Evolutionary conservation across 2,329 filamentous ascomycete genomes (phyloP).

Genomic region (Emericellopsis atlantica): DNA sequence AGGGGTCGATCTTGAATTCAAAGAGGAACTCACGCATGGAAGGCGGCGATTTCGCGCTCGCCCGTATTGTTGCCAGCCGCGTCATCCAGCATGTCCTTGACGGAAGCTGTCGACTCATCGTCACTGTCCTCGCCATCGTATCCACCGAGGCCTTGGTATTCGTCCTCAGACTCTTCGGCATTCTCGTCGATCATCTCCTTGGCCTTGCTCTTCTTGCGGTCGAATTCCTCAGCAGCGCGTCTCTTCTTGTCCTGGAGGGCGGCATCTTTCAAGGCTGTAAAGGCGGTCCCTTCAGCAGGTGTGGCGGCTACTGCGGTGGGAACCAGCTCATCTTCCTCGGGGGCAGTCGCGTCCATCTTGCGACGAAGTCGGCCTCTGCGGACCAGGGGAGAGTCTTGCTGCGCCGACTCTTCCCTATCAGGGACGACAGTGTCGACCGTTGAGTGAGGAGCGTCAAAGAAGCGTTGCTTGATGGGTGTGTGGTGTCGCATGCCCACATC

Average conservation of each 20-base stretch:
- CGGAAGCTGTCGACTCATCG: slow-evolving; percentile 54
- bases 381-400: slow-evolving; percentile 53
- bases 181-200: slow-evolving; percentile 84
- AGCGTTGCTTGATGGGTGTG: slow-evolving; percentile 58
- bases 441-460: slow-evolving; percentile 50
- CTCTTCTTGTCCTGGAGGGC: slow-evolving; percentile 43
- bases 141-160: slow-evolving; percentile 89
- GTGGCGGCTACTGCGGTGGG: slow-evolving; percentile 15
- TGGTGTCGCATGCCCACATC: slow-evolving; percentile 65
- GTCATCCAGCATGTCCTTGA: slow-evolving; percentile 86
- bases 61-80: slow-evolving; percentile 64
- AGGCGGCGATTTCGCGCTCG: slow-evolving; percentile 69
- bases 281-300: slow-evolving; percentile 33
- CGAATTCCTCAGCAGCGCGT: slow-evolving; percentile 42
- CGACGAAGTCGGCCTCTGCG: slow-evolving; percentile 43
- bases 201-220: slow-evolving; percentile 79
- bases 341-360: slow-evolving; percentile 17
- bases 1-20: neutral
- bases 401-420: slow-evolving; percentile 20
- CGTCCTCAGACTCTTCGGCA: slow-evolving; percentile 94
- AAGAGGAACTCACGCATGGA: slow-evolving; percentile 64
- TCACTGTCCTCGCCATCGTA: slow-evolving; percentile 79
- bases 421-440: slow-evolving; percentile 57
- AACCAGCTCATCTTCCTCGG: slow-evolving; percentile 7
- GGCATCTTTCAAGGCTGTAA: slow-evolving; percentile 58